Percentiles rank a stretch among this genome's conserved stretches.
Evolutionary conservation across 768 basidiomycete species (phyloP).

Genomic region (Mycena kentingensis): DNA sequence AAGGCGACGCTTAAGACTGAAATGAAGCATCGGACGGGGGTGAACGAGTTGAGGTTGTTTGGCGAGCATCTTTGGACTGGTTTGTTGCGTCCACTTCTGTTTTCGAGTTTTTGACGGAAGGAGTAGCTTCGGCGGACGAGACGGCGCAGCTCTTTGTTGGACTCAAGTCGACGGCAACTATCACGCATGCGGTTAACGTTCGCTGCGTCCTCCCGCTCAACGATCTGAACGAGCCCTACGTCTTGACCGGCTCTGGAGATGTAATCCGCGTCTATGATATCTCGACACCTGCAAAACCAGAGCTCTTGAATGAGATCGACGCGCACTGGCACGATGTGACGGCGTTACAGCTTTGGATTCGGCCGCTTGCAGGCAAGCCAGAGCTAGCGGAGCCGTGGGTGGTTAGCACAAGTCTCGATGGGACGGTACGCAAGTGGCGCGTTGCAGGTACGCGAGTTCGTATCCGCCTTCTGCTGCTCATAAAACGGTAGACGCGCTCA

Average conservation of each 20-base stretch:
- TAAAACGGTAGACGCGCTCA: constrained; percentile 41
- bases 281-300: constrained; percentile 64
- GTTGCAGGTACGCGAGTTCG: constrained; percentile 51
- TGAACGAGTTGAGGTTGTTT: constrained; percentile 71
- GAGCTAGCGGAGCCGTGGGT: constrained; percentile 75
- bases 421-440: constrained; percentile 85
- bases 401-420: constrained; percentile 81
- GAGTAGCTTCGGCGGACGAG: constrained; percentile 84
- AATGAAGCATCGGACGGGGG: constrained; percentile 71
- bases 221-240: constrained; percentile 66
- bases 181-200: constrained; percentile 64
- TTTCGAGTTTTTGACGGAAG: neutral
- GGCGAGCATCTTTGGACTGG: constrained; percentile 89
- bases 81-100: neutral
- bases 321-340: constrained; percentile 92
- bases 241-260: constrained; percentile 85
- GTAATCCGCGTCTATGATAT: constrained; percentile 80
- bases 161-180: constrained; percentile 49
- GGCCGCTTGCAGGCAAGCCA: constrained; percentile 42
- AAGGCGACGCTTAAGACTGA: constrained; percentile 53
- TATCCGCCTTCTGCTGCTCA: neutral
- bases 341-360: constrained; percentile 71
- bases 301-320: constrained; percentile 72
- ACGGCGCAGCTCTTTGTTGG: constrained; percentile 60
- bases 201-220: constrained; percentile 74